These are phyloP conservation scores for Zarea fungicola DNA, from an alignment of 2,329 filamentous ascomycete genomes.

Conservation along the genomic window DNA sequence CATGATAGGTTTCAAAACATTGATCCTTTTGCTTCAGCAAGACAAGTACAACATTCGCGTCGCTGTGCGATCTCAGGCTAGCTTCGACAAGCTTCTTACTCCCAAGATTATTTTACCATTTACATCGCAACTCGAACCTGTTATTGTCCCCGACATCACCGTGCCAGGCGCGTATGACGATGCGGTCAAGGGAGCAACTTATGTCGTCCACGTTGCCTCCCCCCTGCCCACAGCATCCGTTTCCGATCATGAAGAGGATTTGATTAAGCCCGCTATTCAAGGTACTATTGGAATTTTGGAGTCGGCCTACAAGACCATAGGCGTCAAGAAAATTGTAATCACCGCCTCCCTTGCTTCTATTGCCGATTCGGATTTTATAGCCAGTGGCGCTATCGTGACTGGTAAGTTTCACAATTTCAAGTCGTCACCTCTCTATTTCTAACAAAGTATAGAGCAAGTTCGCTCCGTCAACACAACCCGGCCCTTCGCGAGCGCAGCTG, in stretches of 20 bases:
- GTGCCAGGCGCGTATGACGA: slow-evolving; percentile 33
- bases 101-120: slow-evolving; percentile 8
- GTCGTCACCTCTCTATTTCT: background rate
- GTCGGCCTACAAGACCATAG: slow-evolving; percentile 27
- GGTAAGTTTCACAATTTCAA: background rate
- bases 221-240: slow-evolving; percentile 17
- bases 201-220: slow-evolving; percentile 30
- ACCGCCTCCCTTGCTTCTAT: slow-evolving; percentile 32
- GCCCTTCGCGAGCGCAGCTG: slow-evolving; percentile 26
- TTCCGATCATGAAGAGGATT: slow-evolving; percentile 13
- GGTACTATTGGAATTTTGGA: slow-evolving; percentile 33
- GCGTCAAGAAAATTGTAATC: slow-evolving; percentile 37
- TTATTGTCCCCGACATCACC: slow-evolving; percentile 33
- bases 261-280: slow-evolving; percentile 30
- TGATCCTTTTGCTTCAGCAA: slow-evolving; percentile 20
- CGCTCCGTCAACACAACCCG: background rate
- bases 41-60: slow-evolving; percentile 24
- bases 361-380: slow-evolving; percentile 11
- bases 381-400: slow-evolving; percentile 11
- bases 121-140: slow-evolving; percentile 19
- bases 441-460: background rate
- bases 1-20: slow-evolving; percentile 25
- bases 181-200: slow-evolving; percentile 32
- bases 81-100: slow-evolving; percentile 6
- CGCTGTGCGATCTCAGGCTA: slow-evolving; percentile 23